Base-by-base conservation (phyloP, 2,329 filamentous ascomycete genomes). In the Aureobasidium sp. region DNA sequence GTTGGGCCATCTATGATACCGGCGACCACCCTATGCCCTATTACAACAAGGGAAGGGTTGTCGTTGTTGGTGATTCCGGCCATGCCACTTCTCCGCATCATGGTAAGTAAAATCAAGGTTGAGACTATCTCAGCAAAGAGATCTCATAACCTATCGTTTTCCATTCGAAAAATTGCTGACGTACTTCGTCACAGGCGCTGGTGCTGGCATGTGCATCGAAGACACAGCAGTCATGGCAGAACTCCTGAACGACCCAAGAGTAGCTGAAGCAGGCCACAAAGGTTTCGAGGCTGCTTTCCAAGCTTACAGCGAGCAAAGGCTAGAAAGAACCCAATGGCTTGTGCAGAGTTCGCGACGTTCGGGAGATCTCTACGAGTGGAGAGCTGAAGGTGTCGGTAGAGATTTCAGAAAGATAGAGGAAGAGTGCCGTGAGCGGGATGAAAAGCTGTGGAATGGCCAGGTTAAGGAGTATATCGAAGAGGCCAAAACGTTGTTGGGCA, bases 241-340 rank as follows among this genome's bases (percentile, higher is more conserved):
- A 51, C 55, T 71, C 0, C 61, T 72, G 0, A 65, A 63, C 1
- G 63, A 67, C 19, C 43, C 64, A 1, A 57, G 57, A 11, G 65
- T 69, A 4, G 47, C 62, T 9, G 55, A 55, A 10, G 57, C 57
- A 19, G 62, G 62, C 29, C 40, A 40, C 42, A 54, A 62, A 13
- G 65, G 68, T 21, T 47, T 70, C 13, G 64, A 70, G 69, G 68
- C 66, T 0, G 77, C 74, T 4, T 71, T 81, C 23, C 40, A 63
- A 29, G 68, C 69, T 1, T 80, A 76, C 61, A 73, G 72, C 38
- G 65, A 68, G 0, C 66, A 73, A 1, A 66, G 78, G 3, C 70
- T 72, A 15, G 72, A 72, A 38, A 69, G 78, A 5, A 75, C 74
- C 1, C 76, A 78, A 64, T 77, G 73, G 71, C 69, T 80, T 0